phyloP scores from a whole-genome alignment of 345 rosid species.

The Crucihimalaya himalaica region DNA sequence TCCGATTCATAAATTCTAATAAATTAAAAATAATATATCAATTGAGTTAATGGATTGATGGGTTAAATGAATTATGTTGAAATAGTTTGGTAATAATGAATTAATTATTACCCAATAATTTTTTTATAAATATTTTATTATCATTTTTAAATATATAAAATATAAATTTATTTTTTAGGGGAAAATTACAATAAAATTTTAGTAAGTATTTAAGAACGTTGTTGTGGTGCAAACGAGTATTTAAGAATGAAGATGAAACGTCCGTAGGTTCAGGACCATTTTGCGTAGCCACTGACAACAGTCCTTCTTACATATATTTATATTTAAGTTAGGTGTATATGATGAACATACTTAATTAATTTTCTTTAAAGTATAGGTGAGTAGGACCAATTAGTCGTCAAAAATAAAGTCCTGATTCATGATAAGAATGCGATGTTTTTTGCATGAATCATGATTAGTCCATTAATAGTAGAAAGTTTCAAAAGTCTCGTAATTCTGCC shows the following conservation, averaged over 20 bases:
- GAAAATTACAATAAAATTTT: too few relatives aligned
- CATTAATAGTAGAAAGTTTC: neutral
- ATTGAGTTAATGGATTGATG: too few relatives aligned
- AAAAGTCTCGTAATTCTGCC: neutral
- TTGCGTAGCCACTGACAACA: slow-evolving; percentile 9
- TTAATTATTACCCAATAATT: too few relatives aligned
- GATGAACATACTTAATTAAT: slow-evolving; percentile 5
- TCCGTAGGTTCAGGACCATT: slow-evolving; percentile 27
- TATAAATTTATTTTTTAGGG: too few relatives aligned
- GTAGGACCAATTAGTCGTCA: slow-evolving; percentile 26
- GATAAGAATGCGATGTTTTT: slow-evolving; percentile 29
- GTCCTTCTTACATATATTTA: neutral
- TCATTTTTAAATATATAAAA: too few relatives aligned
- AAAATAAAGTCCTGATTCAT: slow-evolving; percentile 10
- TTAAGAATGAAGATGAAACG: slow-evolving; percentile 22
- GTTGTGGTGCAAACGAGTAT: slow-evolving; percentile 13
- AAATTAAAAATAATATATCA: too few relatives aligned
- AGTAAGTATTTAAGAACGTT: too few relatives aligned
- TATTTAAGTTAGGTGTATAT: slow-evolving; percentile 9
- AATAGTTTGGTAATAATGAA: too few relatives aligned
- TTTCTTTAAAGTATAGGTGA: slow-evolving; percentile 20
- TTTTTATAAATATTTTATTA: too few relatives aligned
- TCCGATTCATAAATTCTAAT: too few relatives aligned
- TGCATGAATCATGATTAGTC: slow-evolving; percentile 38
- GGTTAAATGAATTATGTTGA: too few relatives aligned